Base-by-base conservation (phyloP, 1,139 yeast genomes). In the Lodderomyces elongisporus region DNA sequence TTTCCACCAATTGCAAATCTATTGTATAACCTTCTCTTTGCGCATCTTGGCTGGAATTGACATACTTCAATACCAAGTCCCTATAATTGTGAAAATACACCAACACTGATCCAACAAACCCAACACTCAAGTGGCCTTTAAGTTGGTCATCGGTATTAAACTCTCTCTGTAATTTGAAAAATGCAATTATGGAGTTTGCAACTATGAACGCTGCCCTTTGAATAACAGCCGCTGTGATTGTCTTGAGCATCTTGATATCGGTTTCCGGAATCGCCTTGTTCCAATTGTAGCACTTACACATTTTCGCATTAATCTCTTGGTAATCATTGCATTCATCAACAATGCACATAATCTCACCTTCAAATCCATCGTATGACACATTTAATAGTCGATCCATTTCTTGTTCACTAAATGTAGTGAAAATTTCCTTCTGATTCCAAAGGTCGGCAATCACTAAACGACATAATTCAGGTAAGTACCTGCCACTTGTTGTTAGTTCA, bases 391-490 rank as follows among this genome's bases (percentile, higher is more conserved):
- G 14, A 17, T 38, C 23, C 25, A 40, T 24, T 34, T 33, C 31
- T 14, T 28, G 26, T 36, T 29, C 36, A 9, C 41, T 27, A 23
- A 52, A 45, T 26, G 43, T 35, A 18, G 31, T 32, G 36, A 70
- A 68, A 8, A 72, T 36, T 39, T 62, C 66, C 4, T 50, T 44
- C 4, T 42, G 41, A 2, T 52, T 50, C 24, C 60, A 47, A 42
- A 66, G 46, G 30, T 64, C 70, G 20, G 58, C 46, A 27, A 73
- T 35, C 3, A 62, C 62, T 35, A 70, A 52, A 31, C 81, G 55
- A 4, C 70, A 54, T 37, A 74, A 50, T 46, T 76, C 82, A 8
- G 77, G 74, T 34, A 76, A 57, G 49, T 76, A 76, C 43, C 81
- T 56, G 1, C 81, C 82, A 31, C 76, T 61, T 25, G 77, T 65